phyloP scores from a whole-genome alignment of 106 monocot genomes.

The Amphibolis antarctica region DNA sequence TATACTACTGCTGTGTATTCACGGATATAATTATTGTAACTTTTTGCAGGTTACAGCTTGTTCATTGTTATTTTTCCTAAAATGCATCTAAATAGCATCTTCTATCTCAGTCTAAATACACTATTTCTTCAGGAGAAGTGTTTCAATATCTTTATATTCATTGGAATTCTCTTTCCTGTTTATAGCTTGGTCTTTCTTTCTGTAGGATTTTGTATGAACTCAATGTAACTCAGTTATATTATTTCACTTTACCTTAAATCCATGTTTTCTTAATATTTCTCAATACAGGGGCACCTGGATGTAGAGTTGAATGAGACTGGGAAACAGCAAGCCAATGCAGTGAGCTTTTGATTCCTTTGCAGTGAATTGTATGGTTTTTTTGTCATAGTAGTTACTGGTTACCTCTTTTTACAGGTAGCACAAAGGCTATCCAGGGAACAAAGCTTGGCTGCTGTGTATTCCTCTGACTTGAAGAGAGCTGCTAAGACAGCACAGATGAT shows the following conservation, averaged over 20 bases:
- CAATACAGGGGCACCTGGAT: constrained; percentile 63
- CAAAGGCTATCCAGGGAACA: constrained; percentile 46
- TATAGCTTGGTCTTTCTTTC: background rate
- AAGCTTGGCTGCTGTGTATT: constrained; percentile 53
- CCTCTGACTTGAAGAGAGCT: constrained; percentile 92
- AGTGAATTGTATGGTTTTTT: background rate
- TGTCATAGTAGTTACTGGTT: background rate
- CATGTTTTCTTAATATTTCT: background rate
- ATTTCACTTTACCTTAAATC: background rate
- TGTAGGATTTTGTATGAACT: background rate
- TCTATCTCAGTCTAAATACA: too few species aligned
- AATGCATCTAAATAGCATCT: background rate
- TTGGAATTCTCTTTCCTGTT: background rate
- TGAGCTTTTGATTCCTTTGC: constrained; percentile 14
- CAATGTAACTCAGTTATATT: background rate
- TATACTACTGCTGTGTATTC: too few species aligned
- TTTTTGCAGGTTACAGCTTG: too few species aligned
- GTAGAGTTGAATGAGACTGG: constrained; percentile 77
- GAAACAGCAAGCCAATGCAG: constrained; percentile 58
- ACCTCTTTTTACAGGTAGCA: constrained; percentile 36
- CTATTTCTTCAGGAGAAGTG: too few species aligned
- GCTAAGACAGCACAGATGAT: constrained; percentile 75
- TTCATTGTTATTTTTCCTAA: too few species aligned
- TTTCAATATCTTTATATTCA: background rate
- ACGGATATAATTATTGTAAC: too few species aligned